Percentiles rank a stretch among this genome's conserved stretches.
Evolutionary conservation across 768 basidiomycete genomes (phyloP).

Genomic region (Tricholoma furcatifolium): DNA sequence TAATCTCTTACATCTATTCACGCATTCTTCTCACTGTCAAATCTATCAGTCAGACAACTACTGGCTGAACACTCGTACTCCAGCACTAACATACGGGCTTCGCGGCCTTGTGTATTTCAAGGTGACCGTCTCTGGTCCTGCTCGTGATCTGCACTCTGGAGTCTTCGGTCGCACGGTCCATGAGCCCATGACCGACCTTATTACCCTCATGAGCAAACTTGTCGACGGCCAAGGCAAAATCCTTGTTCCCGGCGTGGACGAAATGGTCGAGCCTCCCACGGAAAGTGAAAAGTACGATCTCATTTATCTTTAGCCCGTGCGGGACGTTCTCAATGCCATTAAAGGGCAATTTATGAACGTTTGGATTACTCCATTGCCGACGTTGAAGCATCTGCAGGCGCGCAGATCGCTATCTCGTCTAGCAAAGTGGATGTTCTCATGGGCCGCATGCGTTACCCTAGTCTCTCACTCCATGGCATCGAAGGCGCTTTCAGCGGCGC

Average conservation of each 20-base stretch:
- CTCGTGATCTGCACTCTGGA: constrained; percentile 88
- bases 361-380: constrained; percentile 75
- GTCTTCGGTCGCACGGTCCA: constrained; percentile 80
- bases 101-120: constrained; percentile 89
- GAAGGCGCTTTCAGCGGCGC: constrained; percentile 89
- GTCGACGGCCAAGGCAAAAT: constrained; percentile 80
- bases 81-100: constrained; percentile 82
- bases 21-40: not conserved
- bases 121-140: constrained; percentile 79
- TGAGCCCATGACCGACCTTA: constrained; percentile 93
- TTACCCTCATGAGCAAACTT: constrained; percentile 80
- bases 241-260: constrained; percentile 84
- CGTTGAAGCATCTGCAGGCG: constrained; percentile 77
- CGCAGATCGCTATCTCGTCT: constrained; percentile 64
- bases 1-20: not conserved
- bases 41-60: constrained; percentile 85
- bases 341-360: constrained; percentile 65
- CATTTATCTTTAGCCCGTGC: not conserved
- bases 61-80: constrained; percentile 85
- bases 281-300: constrained; percentile 63
- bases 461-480: constrained; percentile 91
- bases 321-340: not conserved
- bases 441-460: constrained; percentile 91
- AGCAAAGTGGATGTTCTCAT: constrained; percentile 83
- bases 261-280: constrained; percentile 73